Percentiles rank a stretch among this genome's conserved stretches.
Conservation (phyloP, 1,139 yeast species). For the Entelexis sorbosivorans region DNA sequence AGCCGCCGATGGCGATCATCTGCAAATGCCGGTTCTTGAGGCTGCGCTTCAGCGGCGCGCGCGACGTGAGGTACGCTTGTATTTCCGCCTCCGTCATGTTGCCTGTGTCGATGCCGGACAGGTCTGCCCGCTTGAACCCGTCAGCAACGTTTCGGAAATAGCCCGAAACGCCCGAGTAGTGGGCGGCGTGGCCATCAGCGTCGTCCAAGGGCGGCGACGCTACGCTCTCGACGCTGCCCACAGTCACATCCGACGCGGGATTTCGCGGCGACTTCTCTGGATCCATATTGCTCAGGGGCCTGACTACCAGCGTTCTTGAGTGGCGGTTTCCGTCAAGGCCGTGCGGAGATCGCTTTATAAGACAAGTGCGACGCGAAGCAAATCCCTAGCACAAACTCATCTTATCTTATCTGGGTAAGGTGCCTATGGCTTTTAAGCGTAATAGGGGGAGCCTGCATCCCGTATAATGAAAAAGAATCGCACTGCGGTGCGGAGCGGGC, state of each 20-base stretch:
- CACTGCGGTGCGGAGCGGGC: no score
- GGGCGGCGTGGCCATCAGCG: background rate
- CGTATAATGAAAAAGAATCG: no score
- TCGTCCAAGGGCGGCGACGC: background rate
- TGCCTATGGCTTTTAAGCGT: background rate
- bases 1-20: conserved; percentile 72
- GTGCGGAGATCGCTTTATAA: background rate
- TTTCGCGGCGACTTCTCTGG: conserved; percentile 2
- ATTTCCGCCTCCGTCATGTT: conserved; percentile 56
- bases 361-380: conserved; percentile 1
- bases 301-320: no score
- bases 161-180: conserved; percentile 9
- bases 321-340: background rate
- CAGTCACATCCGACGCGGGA: background rate
- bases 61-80: conserved; percentile 54
- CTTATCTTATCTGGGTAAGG: conserved; percentile 6
- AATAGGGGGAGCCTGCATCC: background rate
- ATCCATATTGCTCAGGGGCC: background rate
- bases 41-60: conserved; percentile 48
- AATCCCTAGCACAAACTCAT: background rate
- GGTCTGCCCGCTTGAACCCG: conserved; percentile 68
- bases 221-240: conserved; percentile 7
- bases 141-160: conserved; percentile 30
- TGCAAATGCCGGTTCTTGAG: conserved; percentile 15
- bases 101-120: conserved; percentile 47